phyloP scores from a whole-genome alignment of 805 yeast species.

The Schwanniomyces occidentalis region DNA sequence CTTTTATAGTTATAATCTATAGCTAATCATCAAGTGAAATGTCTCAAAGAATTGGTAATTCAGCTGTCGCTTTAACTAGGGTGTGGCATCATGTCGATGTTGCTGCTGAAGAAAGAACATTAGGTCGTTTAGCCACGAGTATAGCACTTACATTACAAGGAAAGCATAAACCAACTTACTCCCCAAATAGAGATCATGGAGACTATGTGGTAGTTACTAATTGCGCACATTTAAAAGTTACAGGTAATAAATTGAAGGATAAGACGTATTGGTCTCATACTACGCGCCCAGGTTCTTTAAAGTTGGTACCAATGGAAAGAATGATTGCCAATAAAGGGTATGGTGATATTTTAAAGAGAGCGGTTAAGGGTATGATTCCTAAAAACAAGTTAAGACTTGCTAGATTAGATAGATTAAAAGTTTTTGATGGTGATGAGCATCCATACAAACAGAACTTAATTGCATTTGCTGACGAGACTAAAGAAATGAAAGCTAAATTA shows the following conservation, averaged over 20 bases:
- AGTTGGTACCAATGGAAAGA: conserved; percentile 77
- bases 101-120: conserved; percentile 76
- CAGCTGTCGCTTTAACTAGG: conserved; percentile 76
- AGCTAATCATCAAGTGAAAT: no score
- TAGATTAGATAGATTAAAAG: conserved; percentile 81
- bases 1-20: no score
- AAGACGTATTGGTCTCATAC: conserved; percentile 90
- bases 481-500: conserved; percentile 46
- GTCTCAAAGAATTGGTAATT: conserved; percentile 41
- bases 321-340: conserved; percentile 78
- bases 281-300: conserved; percentile 85
- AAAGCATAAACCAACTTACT: conserved; percentile 92
- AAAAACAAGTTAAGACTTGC: conserved; percentile 78
- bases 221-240: conserved; percentile 75
- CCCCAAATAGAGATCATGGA: conserved; percentile 77
- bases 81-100: conserved; percentile 96
- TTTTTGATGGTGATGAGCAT: conserved; percentile 83
- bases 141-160: conserved; percentile 91
- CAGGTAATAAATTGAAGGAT: conserved; percentile 81
- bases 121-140: conserved; percentile 89
- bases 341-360: conserved; percentile 80
- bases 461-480: conserved; percentile 81
- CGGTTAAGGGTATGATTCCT: conserved; percentile 96
- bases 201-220: conserved; percentile 97
- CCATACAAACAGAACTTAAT: conserved; percentile 82